Evolutionary conservation across 768 basidiomycete genomes (phyloP).

Genomic region (Hypholoma sublateritium): DNA sequence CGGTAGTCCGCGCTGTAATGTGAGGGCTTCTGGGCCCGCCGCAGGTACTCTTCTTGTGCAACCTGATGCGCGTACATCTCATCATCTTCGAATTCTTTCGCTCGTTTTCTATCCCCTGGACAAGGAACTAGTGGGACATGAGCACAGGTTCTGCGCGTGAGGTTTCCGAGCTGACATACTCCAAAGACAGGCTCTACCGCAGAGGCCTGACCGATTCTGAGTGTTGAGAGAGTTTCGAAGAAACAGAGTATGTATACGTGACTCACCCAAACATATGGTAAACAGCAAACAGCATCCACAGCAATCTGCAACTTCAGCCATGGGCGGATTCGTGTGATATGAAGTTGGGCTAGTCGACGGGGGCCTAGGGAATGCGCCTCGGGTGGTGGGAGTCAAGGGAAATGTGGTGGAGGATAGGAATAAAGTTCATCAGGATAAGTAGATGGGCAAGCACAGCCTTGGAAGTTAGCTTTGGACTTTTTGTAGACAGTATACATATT

Average conservation of each 20-base stretch:
- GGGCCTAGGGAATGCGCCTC: neutral
- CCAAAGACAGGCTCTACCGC: slow-evolving; percentile 14
- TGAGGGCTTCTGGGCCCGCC: neutral
- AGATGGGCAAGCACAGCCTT: neutral
- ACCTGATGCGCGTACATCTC: neutral
- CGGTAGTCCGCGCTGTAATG: neutral
- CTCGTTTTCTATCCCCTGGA: neutral
- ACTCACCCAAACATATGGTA: slow-evolving; percentile 21
- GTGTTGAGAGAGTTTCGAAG: neutral
- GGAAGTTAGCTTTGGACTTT: neutral
- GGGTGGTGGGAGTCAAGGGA: neutral
- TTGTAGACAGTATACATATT: neutral
- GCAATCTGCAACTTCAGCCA: slow-evolving; percentile 24
- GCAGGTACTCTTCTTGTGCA: neutral
- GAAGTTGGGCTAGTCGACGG: neutral
- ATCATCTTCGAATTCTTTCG: neutral
- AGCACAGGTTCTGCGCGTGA: neutral
- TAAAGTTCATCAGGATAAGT: neutral
- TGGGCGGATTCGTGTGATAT: neutral
- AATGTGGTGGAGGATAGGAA: neutral
- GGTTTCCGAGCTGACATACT: slow-evolving; percentile 1
- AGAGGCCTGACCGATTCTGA: slow-evolving; percentile 5
- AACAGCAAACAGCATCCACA: slow-evolving; percentile 23
- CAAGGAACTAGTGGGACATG: neutral
- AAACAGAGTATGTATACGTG: too few species aligned